These are phyloP conservation scores for Metschnikowia kunwiensis DNA, from an alignment of 805 yeast species.

Conservation along the genomic window DNA sequence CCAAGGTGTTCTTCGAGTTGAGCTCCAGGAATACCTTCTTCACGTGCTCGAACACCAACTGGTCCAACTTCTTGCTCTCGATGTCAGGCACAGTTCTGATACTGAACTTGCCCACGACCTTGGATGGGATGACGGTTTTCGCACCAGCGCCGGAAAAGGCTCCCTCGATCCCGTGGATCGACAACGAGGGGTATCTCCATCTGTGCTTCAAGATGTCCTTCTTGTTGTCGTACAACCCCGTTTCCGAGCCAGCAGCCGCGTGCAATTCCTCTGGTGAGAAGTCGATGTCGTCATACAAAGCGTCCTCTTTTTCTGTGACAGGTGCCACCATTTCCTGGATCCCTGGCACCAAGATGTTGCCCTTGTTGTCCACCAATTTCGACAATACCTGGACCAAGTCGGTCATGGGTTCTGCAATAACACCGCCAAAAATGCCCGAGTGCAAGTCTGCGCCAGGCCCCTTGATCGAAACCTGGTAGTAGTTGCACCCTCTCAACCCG, in stretches of 20 bases:
- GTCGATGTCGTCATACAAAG: constrained; percentile 80
- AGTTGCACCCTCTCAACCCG: constrained; percentile 95
- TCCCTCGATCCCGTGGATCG: constrained; percentile 96
- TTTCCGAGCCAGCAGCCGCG: constrained; percentile 83
- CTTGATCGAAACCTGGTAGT: constrained; percentile 73
- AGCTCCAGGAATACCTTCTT: constrained; percentile 62
- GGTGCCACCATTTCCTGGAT: constrained; percentile 94
- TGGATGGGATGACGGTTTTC: constrained; percentile 96
- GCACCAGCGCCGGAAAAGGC: constrained; percentile 96
- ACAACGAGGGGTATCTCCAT: constrained; percentile 97
- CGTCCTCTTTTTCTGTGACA: constrained; percentile 73
- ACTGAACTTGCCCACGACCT: constrained; percentile 90
- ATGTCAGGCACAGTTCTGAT: constrained; percentile 97
- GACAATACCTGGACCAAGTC: constrained; percentile 80
- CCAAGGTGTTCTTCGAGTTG: constrained; percentile 71
- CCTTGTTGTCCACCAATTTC: constrained; percentile 73
- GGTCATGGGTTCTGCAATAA: constrained; percentile 95
- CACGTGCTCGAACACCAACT: constrained; percentile 71
- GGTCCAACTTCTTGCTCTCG: constrained; percentile 71
- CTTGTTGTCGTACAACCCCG: constrained; percentile 72
- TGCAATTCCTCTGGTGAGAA: constrained; percentile 81
- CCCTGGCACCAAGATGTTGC: constrained; percentile 85
- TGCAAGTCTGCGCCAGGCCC: constrained; percentile 98
- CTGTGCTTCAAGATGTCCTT: constrained; percentile 92
- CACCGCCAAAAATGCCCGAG: constrained; percentile 96